Evolutionary conservation across 2,329 filamentous ascomycete species (phyloP), one percentile per base, ranked within the genome.

Genomic region (Microdochium nivale): DNA sequence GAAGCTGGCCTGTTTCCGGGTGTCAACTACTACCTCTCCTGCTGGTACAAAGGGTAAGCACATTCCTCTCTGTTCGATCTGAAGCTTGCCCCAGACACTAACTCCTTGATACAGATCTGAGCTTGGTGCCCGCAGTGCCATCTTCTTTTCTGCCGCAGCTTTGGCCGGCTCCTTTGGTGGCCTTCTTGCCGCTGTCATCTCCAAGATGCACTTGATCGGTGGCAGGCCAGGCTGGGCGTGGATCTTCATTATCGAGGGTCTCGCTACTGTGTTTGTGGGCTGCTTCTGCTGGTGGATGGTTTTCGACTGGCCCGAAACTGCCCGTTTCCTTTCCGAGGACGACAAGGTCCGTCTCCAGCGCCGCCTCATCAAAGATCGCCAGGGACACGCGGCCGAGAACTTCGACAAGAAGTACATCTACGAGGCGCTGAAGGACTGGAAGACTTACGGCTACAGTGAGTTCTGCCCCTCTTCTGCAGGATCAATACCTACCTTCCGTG

Each of bases 131-230:
- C 81, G 89, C 33, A 83, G 86, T 37, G 87, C 88, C 14, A 81
- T 90, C 52, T 92, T 94, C 73, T 95, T 94, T 72, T 90, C 87
- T 0, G 87, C 88, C 0, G 88, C 89, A 0, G 87, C 89, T 0
- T 69, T 94, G 0, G 85, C 88, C 0, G 89, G 89, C 1, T 90
- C 84, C 0, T 90, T 90, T 56, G 86, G 86, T 61, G 87, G 87
- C 3, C 76, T 90, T 1, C 75, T 90, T 2, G 86, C 87, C 0
- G 85, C 85, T 2, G 86, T 78, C 1, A 90, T 90, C 56, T 77
- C 80, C 35, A 75, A 83, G 48, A 87, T 90, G 83, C 72, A 83
- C 54, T 84, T 85, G 1, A 68, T 85, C 10, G 78, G 76, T 2
- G 75, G 75, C 1, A 69, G 75, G 25, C 63, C 71, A 3, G 81